Conservation (phyloP, 768 basidiomycete genomes). For the Peribolospora kevripleyi region DNA sequence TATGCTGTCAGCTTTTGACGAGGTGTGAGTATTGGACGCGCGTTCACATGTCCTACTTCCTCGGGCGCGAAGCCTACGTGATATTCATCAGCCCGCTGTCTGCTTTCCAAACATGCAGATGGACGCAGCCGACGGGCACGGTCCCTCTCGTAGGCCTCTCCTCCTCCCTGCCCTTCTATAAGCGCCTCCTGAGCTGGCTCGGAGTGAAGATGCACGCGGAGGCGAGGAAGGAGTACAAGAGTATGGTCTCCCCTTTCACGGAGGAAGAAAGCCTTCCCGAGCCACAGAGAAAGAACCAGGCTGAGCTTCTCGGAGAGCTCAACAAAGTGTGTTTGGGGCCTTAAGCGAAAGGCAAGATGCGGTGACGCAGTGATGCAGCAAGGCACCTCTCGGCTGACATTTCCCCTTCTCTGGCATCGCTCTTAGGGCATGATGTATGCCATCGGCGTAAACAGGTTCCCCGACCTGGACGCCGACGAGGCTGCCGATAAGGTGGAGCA, state of each 20-base stretch:
- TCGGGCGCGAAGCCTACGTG: no score
- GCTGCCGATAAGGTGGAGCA: conserved; percentile 3
- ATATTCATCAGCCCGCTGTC: no score
- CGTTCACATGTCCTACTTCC: no score
- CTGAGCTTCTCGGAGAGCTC: conserved; percentile 10
- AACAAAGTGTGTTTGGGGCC: conserved; percentile 3
- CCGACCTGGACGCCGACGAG: background rate
- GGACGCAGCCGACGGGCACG: conserved; percentile 13
- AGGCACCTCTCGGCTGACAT: no score
- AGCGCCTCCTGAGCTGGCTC: conserved; percentile 11
- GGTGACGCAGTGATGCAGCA: no score
- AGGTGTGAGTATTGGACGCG: conserved; percentile 6
- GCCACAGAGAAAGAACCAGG: conserved; percentile 13
- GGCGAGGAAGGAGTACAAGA: conserved; percentile 14
- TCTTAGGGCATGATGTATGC: conserved; percentile 8
- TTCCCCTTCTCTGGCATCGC: no score
- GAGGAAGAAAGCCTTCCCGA: conserved; percentile 7
- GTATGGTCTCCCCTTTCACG: conserved; percentile 11
- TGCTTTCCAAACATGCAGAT: no score
- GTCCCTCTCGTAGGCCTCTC: conserved; percentile 13
- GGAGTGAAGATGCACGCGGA: conserved; percentile 15
- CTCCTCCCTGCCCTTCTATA: conserved; percentile 11
- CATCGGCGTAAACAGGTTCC: conserved; percentile 11
- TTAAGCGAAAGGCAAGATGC: no score
- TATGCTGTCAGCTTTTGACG: conserved; percentile 5